Conservation (phyloP, 75 land plant species). For the Isoetes taiwanensis region DNA sequence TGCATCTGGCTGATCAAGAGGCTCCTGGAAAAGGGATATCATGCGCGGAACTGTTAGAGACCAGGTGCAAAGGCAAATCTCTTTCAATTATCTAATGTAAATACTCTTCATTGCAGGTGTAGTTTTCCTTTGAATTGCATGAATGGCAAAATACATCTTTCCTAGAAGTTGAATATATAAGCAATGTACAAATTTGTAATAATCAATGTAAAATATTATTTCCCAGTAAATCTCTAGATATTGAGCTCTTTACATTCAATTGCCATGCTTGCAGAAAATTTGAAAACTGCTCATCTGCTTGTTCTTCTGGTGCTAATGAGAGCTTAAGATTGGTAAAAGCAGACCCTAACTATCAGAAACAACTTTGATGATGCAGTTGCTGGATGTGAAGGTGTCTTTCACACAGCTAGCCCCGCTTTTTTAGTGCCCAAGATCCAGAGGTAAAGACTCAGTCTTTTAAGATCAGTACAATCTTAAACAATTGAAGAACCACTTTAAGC, state of each 20-base stretch:
- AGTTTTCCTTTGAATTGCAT: too few species aligned
- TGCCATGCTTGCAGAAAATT: slow-evolving; percentile 23
- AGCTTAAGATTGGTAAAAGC: slow-evolving; percentile 47
- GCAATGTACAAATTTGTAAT: too few species aligned
- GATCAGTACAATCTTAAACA: too few species aligned
- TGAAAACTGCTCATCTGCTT: slow-evolving; percentile 33
- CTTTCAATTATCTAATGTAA: too few species aligned
- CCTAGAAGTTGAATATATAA: too few species aligned
- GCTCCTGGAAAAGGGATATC: slow-evolving; percentile 35
- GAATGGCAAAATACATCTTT: too few species aligned
- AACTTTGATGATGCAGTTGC: slow-evolving; percentile 55
- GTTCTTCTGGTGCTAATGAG: slow-evolving; percentile 56
- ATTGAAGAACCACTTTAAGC: too few species aligned
- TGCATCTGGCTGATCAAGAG: slow-evolving; percentile 34
- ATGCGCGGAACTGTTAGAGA: slow-evolving; percentile 23
- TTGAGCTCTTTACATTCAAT: background rate
- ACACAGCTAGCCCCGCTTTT: slow-evolving; percentile 69
- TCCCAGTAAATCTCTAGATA: too few species aligned
- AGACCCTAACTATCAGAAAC: slow-evolving; percentile 48
- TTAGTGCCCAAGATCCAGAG: slow-evolving; percentile 40
- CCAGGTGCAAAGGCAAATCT: too few species aligned
- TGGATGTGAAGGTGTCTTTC: slow-evolving; percentile 77
- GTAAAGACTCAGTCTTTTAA: too few species aligned
- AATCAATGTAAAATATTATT: too few species aligned
- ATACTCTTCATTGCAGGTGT: too few species aligned